These are phyloP conservation scores for Tetraselmis striata DNA, from an alignment of 139 green algal genomes.

Conservation along the genomic window DNA sequence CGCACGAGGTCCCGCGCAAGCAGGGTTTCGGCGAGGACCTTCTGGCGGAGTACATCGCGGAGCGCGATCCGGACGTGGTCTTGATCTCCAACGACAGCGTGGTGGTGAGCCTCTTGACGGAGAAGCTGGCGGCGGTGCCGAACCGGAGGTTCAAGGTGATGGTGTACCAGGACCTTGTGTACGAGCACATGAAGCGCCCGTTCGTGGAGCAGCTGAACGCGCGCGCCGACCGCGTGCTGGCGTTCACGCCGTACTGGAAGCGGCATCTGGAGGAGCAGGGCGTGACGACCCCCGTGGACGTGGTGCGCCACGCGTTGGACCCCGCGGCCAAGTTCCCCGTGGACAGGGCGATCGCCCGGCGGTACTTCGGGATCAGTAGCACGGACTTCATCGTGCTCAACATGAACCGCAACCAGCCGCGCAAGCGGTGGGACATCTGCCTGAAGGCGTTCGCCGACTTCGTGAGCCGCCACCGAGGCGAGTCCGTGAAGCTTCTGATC, in stretches of 20 bases:
- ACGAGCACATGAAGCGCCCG: too few relatives aligned
- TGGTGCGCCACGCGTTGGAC: constrained; percentile 13
- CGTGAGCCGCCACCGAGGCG: too few relatives aligned
- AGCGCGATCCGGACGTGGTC: constrained; percentile 6
- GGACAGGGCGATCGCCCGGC: background rate
- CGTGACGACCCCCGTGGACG: background rate
- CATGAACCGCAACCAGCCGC: constrained; percentile 22
- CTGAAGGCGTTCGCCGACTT: constrained; percentile 23
- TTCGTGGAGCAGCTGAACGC: background rate
- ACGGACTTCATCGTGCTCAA: constrained; percentile 21
- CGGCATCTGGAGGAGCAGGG: constrained; percentile 7
- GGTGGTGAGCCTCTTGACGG: background rate
- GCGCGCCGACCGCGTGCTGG: background rate
- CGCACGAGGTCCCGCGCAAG: constrained; percentile 3
- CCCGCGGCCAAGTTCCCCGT: background rate
- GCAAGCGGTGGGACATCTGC: constrained; percentile 23
- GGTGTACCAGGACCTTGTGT: constrained; percentile 17
- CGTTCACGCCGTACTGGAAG: constrained; percentile 12
- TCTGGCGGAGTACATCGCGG: background rate
- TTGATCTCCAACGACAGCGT: constrained; percentile 25
- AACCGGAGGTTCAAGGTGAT: constrained; percentile 9
- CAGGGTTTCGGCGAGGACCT: background rate
- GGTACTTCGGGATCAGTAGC: constrained; percentile 5
- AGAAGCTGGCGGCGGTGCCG: constrained; percentile 1
- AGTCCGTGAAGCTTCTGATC: too few relatives aligned